Evolutionary conservation across 2,329 filamentous ascomycete species (phyloP).

Genomic region (Ophiostoma angusticollis): DNA sequence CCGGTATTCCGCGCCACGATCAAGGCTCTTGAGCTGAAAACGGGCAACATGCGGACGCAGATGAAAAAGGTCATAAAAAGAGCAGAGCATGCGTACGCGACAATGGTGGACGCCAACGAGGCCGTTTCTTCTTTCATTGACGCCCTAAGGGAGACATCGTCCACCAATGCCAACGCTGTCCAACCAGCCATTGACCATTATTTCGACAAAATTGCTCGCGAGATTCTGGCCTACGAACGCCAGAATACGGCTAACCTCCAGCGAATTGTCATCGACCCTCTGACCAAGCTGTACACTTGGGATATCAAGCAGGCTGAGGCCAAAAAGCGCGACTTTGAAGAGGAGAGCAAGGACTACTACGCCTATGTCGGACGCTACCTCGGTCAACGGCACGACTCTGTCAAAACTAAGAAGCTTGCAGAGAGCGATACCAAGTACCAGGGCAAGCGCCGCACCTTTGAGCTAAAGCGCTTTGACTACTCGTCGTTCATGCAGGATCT

Average conservation of each 20-base stretch:
- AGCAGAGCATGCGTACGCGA: slow-evolving; percentile 74
- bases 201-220: slow-evolving; percentile 88
- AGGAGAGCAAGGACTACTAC: slow-evolving; percentile 98
- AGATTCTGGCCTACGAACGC: slow-evolving; percentile 78
- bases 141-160: slow-evolving; percentile 72
- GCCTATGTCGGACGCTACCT: slow-evolving; percentile 88
- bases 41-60: slow-evolving; percentile 78
- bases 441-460: slow-evolving; percentile 82
- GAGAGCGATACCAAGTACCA: slow-evolving; percentile 97
- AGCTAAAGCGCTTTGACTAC: slow-evolving; percentile 96
- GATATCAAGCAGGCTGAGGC: slow-evolving; percentile 97
- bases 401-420: slow-evolving; percentile 92
- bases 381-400: slow-evolving; percentile 87
- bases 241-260: slow-evolving; percentile 76
- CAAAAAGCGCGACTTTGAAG: slow-evolving; percentile 96
- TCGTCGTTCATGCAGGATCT: slow-evolving; percentile 98
- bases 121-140: slow-evolving; percentile 73
- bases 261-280: slow-evolving; percentile 86
- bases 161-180: slow-evolving; percentile 90
- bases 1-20: slow-evolving; percentile 94
- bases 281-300: slow-evolving; percentile 79
- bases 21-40: slow-evolving; percentile 93
- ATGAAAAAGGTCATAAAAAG: slow-evolving; percentile 95
- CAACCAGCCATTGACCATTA: slow-evolving; percentile 95
- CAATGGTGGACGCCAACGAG: slow-evolving; percentile 76